Percentiles rank a stretch among this genome's conserved stretches.
These are phyloP conservation scores for Kwoniella newhampshirensis DNA, from an alignment of 768 basidiomycete species.

Conservation along the genomic window DNA sequence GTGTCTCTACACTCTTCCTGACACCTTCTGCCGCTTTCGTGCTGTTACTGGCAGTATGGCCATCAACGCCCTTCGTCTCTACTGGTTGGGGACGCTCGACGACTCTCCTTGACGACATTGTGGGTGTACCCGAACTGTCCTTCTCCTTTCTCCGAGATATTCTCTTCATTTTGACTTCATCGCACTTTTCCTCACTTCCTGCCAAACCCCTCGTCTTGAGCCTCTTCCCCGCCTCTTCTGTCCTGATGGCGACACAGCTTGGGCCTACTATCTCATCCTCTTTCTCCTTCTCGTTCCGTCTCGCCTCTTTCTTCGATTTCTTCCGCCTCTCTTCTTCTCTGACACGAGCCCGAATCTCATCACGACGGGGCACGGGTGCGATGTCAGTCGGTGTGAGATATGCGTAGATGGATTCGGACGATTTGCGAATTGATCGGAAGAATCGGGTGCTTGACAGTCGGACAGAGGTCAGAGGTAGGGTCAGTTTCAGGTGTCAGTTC, in stretches of 20 bases:
- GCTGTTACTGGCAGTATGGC: too few species aligned
- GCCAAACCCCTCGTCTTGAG: neutral
- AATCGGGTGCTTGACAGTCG: slow-evolving; percentile 1
- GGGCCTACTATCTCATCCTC: neutral
- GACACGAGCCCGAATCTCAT: neutral
- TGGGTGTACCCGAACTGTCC: too few species aligned
- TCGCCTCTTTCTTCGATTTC: slow-evolving; percentile 7
- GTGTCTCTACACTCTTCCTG: too few species aligned
- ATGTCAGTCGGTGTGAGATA: neutral
- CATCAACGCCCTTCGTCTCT: too few species aligned
- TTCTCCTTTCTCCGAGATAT: neutral
- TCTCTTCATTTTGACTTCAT: neutral
- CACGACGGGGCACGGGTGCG: neutral
- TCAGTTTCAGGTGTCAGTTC: too few species aligned
- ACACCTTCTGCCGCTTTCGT: too few species aligned
- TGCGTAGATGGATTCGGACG: slow-evolving; percentile 5
- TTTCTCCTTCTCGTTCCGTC: slow-evolving; percentile 1
- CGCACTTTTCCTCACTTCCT: neutral
- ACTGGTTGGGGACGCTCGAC: too few species aligned
- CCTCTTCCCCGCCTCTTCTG: neutral
- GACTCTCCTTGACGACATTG: too few species aligned
- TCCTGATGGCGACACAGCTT: neutral
- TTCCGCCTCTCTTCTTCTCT: slow-evolving; percentile 6
- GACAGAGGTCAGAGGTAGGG: neutral
- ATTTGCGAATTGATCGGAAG: slow-evolving; percentile 12